Base-by-base conservation (phyloP, 2,329 filamentous ascomycete genomes). In the Talaromyces sp. region DNA sequence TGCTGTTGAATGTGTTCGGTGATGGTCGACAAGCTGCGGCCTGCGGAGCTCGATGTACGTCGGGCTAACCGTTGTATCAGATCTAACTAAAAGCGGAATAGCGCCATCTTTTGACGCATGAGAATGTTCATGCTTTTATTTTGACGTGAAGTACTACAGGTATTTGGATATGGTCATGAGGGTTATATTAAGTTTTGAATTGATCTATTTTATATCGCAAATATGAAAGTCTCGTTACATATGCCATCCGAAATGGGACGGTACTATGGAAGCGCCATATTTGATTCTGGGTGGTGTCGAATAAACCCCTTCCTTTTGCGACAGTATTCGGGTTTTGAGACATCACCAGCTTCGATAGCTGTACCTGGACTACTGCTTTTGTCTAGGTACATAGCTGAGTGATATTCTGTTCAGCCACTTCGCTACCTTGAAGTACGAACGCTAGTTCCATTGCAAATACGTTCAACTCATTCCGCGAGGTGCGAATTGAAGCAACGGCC, bases 31-130 rank as follows among this genome's bases (percentile, higher is more conserved):
- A 52, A 56, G 52, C 33, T 56, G 52, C 52, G 31, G 52, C 52
- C 56, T 59, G 56, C 56, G 56, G 37, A 59, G 56, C 56, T 59
- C 25, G 35, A 58, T 41, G 54, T 58, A 58, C 13, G 13, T 58
- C 39, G 19, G 54, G 11, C 4, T 57, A n/a, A 15, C 52, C 8
- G 56, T n/a, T 39, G 27, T 8, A 39, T 19, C 19, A n/a, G 2
- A 5, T 13, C 56, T 59, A 59, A 45, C 56, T 17, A 1, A 43
- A 33, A 59, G 6, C 25, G 27, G 56, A 43, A 45, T 59, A 33
- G 39, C 15, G 15, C 3, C 19, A 22, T 59, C 19, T 45, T 59
- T 17, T 37, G 27, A 54, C 22, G n/a, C 19, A n/a, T 58, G n/a
- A 9, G 8, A 27, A 6, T 43, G 7, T 41, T 58, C 56, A 9